Conservation (phyloP, 1,284 basidiomycete species). For the Vanrija sp. region DNA sequence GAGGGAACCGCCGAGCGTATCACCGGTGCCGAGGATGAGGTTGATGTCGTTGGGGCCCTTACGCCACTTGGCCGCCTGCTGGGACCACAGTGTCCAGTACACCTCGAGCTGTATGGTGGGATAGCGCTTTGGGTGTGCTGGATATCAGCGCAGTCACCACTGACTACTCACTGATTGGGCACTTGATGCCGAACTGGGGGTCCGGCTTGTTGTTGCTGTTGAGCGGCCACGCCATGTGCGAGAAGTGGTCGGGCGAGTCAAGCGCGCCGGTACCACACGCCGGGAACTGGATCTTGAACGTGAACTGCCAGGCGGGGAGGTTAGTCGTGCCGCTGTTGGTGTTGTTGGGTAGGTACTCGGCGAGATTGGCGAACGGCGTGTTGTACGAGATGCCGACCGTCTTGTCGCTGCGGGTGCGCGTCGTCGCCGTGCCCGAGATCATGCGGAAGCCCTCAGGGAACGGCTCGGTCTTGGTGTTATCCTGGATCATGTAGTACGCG, state of each 20-base stretch:
- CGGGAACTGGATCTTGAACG: too few species aligned
- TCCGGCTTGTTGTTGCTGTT: conserved; percentile 16
- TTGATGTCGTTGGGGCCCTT: conserved; percentile 1
- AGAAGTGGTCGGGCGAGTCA: conserved; percentile 48
- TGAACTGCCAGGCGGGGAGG: too few species aligned
- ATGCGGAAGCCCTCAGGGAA: too few species aligned
- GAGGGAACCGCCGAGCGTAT: conserved; percentile 45
- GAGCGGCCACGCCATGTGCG: conserved; percentile 50
- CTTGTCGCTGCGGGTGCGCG: too few species aligned
- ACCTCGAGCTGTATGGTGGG: conserved; percentile 38
- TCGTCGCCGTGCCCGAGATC: too few species aligned
- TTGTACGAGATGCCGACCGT: background rate
- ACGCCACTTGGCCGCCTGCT: background rate
- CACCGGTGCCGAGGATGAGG: conserved; percentile 40
- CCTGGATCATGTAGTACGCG: too few species aligned
- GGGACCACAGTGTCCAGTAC: background rate
- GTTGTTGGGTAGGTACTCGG: conserved; percentile 42
- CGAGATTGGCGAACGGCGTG: background rate
- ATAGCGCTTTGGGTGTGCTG: conserved; percentile 34
- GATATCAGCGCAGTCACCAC: conserved; percentile 22
- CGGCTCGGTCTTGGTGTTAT: too few species aligned
- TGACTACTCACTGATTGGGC: too few species aligned
- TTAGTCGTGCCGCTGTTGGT: conserved; percentile 50
- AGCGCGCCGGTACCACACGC: too few species aligned
- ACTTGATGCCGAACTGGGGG: too few species aligned